A percentile compares a stretch with the other conserved stretches of the same genome.
These are phyloP conservation scores for Nannochloropsis gaditana DNA, from an alignment of 108 stramenopile genomes.

Conservation along the genomic window DNA sequence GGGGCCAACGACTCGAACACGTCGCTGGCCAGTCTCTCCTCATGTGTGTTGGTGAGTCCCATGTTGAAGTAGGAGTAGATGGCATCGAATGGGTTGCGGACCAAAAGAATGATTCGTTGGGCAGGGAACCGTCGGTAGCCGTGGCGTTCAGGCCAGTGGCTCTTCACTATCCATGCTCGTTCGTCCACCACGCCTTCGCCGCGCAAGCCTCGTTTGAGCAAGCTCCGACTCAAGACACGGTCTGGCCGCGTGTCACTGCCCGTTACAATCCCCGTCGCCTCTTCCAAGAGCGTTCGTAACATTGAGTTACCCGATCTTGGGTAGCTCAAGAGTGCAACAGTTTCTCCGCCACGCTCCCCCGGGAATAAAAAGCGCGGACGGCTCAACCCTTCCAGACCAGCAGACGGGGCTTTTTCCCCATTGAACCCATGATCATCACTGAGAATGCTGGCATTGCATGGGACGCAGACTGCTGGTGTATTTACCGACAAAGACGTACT, in stretches of 20 bases:
- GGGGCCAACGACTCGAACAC: conserved; percentile 28
- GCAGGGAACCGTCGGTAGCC: conserved; percentile 61
- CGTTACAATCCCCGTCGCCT: conserved; percentile 61
- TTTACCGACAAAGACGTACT: neutral
- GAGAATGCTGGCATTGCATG: neutral
- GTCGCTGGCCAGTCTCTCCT: conserved; percentile 46
- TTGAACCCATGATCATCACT: neutral
- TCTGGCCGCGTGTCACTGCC: conserved; percentile 80
- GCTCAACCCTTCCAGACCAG: neutral
- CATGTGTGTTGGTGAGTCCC: conserved; percentile 86
- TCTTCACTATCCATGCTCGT: conserved; percentile 78
- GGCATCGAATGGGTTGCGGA: conserved; percentile 94
- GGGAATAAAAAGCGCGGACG: conserved; percentile 12
- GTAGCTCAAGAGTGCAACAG: conserved; percentile 37
- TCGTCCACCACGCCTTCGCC: conserved; percentile 68
- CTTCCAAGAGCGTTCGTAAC: conserved; percentile 34
- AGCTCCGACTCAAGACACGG: conserved; percentile 58
- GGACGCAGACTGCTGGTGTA: neutral
- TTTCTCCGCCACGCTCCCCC: neutral
- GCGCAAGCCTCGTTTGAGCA: conserved; percentile 26
- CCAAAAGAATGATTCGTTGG: conserved; percentile 63
- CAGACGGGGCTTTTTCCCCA: neutral
- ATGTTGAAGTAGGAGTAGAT: conserved; percentile 93
- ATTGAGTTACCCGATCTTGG: conserved; percentile 42
- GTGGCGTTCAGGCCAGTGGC: conserved; percentile 87